These are phyloP conservation scores for Salix udensis DNA, from an alignment of 345 rosid species.

Conservation along the genomic window DNA sequence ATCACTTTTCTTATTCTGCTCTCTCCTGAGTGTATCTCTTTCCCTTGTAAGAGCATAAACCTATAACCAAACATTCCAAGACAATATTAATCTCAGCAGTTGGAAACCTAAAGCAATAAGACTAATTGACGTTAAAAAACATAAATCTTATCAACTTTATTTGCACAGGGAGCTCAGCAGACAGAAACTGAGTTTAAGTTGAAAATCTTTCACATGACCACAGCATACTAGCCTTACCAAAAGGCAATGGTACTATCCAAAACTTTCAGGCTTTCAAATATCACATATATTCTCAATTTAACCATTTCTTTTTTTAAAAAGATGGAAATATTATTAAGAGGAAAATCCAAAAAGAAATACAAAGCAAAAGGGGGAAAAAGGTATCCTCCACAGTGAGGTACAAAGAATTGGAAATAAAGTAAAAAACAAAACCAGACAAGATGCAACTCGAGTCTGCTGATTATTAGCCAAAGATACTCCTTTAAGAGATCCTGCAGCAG, in stretches of 20 bases:
- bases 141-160: neutral
- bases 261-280: neutral
- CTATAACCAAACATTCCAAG: constrained; percentile 36
- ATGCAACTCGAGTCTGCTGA: neutral
- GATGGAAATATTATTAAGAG: neutral
- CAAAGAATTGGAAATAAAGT: neutral
- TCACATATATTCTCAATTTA: neutral
- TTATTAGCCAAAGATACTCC: neutral
- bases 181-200: neutral
- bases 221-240: neutral
- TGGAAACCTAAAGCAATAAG: neutral
- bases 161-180: neutral
- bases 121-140: neutral
- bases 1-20: constrained; percentile 89
- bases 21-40: constrained; percentile 96
- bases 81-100: neutral
- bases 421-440: neutral
- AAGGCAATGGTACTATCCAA: neutral
- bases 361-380: neutral
- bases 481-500: neutral
- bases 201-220: neutral
- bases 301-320: neutral
- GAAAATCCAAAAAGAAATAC: neutral
- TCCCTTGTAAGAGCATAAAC: constrained; percentile 95
- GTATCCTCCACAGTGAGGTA: neutral